Evolutionary conservation across 2,329 filamentous ascomycete genomes (phyloP).

Genomic region (Bipolaris bicolor): DNA sequence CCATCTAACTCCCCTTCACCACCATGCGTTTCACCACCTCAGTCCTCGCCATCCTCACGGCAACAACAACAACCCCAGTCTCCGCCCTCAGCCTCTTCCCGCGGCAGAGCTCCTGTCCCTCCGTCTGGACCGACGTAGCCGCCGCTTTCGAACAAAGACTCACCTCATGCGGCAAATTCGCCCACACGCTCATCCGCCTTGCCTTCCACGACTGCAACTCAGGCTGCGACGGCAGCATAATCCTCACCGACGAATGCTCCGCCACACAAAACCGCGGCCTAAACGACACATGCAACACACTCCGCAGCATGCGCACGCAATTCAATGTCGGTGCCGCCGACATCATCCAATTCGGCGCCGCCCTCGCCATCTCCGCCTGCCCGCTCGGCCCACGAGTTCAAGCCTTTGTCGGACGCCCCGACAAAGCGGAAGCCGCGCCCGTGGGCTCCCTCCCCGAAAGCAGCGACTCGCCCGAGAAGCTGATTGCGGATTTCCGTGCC

Average conservation of each 20-base stretch:
- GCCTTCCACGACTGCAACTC: conserved; percentile 40
- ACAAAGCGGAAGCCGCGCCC: conserved; percentile 23
- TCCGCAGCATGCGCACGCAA: conserved; percentile 47
- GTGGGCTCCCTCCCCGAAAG: conserved; percentile 22
- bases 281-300: conserved; percentile 47
- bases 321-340: conserved; percentile 44
- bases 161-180: conserved; percentile 26
- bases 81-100: conserved; percentile 7
- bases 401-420: conserved; percentile 31
- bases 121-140: conserved; percentile 27
- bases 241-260: conserved; percentile 34
- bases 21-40: conserved; percentile 1
- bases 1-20: background rate
- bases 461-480: conserved; percentile 21
- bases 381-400: conserved; percentile 30
- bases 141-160: conserved; percentile 25
- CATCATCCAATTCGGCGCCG: conserved; percentile 38
- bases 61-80: conserved; percentile 1
- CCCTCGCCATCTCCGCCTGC: conserved; percentile 30
- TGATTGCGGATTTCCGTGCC: conserved; percentile 32
- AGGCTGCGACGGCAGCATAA: conserved; percentile 36
- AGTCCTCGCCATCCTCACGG: background rate
- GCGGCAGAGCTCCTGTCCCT: conserved; percentile 23
- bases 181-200: conserved; percentile 31
- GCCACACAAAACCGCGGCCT: conserved; percentile 54